Conservation (phyloP, 2,329 filamentous ascomycete genomes). For the Boeremia exigua region DNA sequence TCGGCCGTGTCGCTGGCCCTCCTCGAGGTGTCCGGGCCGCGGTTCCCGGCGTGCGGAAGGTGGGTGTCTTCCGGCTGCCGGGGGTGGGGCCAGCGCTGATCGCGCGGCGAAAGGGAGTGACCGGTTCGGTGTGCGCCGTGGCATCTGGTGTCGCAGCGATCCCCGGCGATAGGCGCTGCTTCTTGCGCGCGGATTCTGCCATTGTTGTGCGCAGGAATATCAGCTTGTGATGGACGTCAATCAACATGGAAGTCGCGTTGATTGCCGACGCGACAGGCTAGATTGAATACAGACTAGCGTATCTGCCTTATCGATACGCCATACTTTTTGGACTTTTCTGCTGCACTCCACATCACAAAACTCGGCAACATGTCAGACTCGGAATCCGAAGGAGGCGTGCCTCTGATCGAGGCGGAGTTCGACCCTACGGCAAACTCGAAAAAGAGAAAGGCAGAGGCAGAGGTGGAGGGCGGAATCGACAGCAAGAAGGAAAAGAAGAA, state of each 20-base stretch:
- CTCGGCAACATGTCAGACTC: constrained; percentile 53
- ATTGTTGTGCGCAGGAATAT: constrained; percentile 28
- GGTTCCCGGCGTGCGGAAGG: constrained; percentile 44
- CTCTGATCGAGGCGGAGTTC: constrained; percentile 52
- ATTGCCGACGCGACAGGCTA: constrained; percentile 22
- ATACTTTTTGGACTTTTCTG: constrained; percentile 32
- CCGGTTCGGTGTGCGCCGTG: constrained; percentile 25
- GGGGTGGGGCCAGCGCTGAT: constrained; percentile 44
- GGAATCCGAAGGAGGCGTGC: constrained; percentile 51
- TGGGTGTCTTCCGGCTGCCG: constrained; percentile 40
- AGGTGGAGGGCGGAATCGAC: constrained; percentile 38
- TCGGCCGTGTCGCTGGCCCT: constrained; percentile 40
- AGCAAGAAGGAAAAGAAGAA: constrained; percentile 46
- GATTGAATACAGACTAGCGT: constrained; percentile 8
- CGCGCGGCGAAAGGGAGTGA: constrained; percentile 46
- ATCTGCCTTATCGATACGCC: constrained; percentile 39
- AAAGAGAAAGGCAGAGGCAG: constrained; percentile 52
- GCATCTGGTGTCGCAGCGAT: constrained; percentile 34
- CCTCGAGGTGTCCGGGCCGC: constrained; percentile 42
- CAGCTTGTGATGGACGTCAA: constrained; percentile 25
- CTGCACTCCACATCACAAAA: constrained; percentile 23
- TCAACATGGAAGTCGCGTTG: constrained; percentile 26
- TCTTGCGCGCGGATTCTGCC: constrained; percentile 47
- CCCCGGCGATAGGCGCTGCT: constrained; percentile 40
- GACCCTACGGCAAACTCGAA: constrained; percentile 41